Base-by-base conservation (phyloP, 768 basidiomycete species). In the Candolleomyces eurysporus region DNA sequence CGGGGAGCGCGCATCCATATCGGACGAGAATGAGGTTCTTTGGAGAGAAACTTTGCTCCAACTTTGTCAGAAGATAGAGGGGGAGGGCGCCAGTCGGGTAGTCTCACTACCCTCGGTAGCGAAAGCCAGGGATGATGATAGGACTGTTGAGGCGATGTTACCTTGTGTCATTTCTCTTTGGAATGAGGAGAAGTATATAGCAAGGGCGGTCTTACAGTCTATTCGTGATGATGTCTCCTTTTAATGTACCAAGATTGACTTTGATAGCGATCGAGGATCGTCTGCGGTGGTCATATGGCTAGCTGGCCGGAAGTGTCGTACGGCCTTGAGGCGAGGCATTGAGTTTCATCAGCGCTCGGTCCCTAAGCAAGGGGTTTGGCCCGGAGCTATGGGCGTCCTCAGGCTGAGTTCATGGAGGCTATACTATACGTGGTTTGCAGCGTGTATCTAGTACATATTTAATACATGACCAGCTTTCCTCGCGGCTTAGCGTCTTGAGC, bases 161-260 rank as follows among this genome's bases (percentile, higher is more conserved):
- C 10, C n/a, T 36, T 69, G 52, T 51, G 76, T 90, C n/a, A 67
- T 59, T 57, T 65, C 66, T 2, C 70, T 92, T 17, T 91, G 89
- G 89, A 63, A 64, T 42, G 91, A 92, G 68, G 86, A 91, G 61
- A 22, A 72, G 6, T 69, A 73, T 56, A 85, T 91, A 5, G 82
- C 84, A 7, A 62, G 60, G 26, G 79, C 72, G 5, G 82, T 90
- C 5, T 66, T 71, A 42, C 68, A 76, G 43, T 81, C 84, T 65
- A 59, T 88, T 13, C 63, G 72, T 42, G 68, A 71, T 19, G 81
- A 81, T n/a, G 77, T 75, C 63, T 77, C 82, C 51, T 86, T 87
- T 66, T 87, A 66, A 65, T 55, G 13, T 22, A 26, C 26, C 19
- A 31, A 7, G 36, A 36, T 36, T 8, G 36, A 36, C 11, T 5